Evolutionary conservation across 2,329 filamentous ascomycete genomes (phyloP).

Genomic region (Geosmithia morbida): DNA sequence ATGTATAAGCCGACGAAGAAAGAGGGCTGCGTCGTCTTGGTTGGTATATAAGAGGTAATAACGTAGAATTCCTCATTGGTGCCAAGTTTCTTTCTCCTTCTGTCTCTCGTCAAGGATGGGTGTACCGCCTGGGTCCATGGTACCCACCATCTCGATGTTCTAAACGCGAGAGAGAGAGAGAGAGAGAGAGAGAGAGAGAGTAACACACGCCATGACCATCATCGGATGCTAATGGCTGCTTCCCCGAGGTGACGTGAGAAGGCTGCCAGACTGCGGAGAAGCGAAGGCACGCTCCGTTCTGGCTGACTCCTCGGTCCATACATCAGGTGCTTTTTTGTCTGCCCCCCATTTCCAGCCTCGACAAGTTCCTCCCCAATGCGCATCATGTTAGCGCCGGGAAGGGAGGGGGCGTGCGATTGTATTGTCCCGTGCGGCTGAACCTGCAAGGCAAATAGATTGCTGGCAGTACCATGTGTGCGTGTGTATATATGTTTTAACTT

Average conservation of each 20-base stretch:
- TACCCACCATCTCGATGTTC: neutral
- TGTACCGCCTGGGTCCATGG: neutral
- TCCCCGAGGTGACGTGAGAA: neutral
- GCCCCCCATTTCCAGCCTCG: no score
- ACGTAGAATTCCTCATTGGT: no score
- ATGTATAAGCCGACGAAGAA: neutral
- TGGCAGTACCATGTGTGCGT: neutral
- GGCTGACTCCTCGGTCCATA: no score
- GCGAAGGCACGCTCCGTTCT: no score
- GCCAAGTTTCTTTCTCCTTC: no score
- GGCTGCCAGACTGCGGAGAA: no score
- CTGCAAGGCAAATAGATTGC: neutral
- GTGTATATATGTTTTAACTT: neutral
- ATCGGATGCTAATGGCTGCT: neutral
- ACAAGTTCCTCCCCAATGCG: no score
- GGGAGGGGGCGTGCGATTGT: no score
- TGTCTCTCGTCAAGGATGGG: neutral
- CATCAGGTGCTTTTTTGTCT: no score
- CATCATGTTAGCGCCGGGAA: no score
- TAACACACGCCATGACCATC: neutral
- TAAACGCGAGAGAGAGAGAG: neutral
- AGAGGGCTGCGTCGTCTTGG: neutral
- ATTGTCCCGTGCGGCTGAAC: neutral
- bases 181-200: neutral
- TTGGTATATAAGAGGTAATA: no score